Conservation (phyloP, 2,329 filamentous ascomycete genomes). For the Colletotrichum tropicicola region DNA sequence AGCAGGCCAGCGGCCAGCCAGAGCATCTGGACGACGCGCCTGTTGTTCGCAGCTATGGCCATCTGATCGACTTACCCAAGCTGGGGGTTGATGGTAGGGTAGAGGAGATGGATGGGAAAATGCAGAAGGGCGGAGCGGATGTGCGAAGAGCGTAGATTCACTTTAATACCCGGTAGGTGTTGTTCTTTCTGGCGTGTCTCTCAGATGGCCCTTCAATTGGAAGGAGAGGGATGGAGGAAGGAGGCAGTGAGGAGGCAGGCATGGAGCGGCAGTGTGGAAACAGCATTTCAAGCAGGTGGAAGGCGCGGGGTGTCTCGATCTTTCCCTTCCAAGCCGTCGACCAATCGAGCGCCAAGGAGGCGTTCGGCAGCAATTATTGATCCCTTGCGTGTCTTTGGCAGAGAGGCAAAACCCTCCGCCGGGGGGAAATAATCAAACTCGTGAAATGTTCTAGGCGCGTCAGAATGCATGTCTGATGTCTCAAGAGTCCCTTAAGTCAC, state of each 20-base stretch:
- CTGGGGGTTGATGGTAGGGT: not conserved
- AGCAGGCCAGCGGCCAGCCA: conserved; percentile 34
- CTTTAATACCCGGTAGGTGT: not conserved
- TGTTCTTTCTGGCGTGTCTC: not conserved
- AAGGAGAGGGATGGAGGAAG: not conserved
- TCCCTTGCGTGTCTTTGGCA: not conserved
- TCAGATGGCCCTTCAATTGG: not conserved
- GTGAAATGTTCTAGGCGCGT: not conserved
- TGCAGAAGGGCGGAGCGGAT: not conserved
- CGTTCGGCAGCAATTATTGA: not conserved
- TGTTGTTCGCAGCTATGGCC: not conserved
- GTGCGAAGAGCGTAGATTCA: not conserved
- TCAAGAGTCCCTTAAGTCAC: not conserved
- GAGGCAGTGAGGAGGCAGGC: not conserved
- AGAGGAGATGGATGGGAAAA: not conserved
- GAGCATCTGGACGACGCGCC: conserved; percentile 32
- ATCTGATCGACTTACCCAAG: not conserved
- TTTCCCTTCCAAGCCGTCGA: not conserved
- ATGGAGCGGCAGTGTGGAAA: not conserved
- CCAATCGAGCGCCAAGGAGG: not conserved
- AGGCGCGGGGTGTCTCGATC: not conserved
- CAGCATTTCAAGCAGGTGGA: not conserved
- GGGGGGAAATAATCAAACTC: not conserved
- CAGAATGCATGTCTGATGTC: not conserved
- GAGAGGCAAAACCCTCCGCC: not conserved